Percentiles rank a stretch among this genome's conserved stretches.
Evolutionary conservation across 305 asterid species (phyloP).

Genomic region (Salvia sclarea): DNA sequence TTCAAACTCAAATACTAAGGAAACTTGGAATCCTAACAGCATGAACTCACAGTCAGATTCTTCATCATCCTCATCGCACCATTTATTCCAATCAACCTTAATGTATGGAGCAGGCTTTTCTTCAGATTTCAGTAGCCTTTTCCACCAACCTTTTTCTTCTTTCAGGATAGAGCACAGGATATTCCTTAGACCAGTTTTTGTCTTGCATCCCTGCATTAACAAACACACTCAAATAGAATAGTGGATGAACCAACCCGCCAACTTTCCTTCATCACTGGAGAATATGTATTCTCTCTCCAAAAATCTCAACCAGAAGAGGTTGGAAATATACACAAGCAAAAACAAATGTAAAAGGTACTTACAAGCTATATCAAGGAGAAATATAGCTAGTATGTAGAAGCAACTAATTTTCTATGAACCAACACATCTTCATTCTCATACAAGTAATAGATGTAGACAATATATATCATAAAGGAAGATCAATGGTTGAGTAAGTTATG

Average conservation of each 20-base stretch:
- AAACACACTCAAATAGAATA: conserved; percentile 16
- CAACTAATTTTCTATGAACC: not conserved
- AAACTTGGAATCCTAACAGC: conserved; percentile 1
- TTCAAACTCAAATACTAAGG: conserved; percentile 10
- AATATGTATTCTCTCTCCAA: not conserved
- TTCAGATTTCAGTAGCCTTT: conserved; percentile 73
- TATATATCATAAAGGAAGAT: not conserved
- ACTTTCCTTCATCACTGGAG: conserved; percentile 3
- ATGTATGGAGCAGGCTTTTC: conserved; percentile 78
- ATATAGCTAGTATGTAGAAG: not conserved
- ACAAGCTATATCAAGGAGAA: conserved; percentile 5
- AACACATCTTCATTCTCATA: not conserved
- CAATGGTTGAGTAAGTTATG: not conserved
- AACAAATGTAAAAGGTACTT: conserved; percentile 7
- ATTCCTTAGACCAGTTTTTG: conserved; percentile 70
- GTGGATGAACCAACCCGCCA: not conserved
- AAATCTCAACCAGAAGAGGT: conserved; percentile 4
- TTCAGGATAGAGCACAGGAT: conserved; percentile 70
- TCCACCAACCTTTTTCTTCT: conserved; percentile 84
- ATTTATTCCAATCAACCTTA: conserved; percentile 92
- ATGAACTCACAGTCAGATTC: conserved; percentile 68
- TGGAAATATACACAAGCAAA: conserved; percentile 11
- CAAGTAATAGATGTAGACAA: not conserved
- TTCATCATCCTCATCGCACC: conserved; percentile 89
- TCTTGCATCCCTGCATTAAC: conserved; percentile 70